Evolutionary conservation across 164 flowering plant genomes (phyloP), one percentile per base, ranked within the genome.

Genomic region (Stephania japonica): DNA sequence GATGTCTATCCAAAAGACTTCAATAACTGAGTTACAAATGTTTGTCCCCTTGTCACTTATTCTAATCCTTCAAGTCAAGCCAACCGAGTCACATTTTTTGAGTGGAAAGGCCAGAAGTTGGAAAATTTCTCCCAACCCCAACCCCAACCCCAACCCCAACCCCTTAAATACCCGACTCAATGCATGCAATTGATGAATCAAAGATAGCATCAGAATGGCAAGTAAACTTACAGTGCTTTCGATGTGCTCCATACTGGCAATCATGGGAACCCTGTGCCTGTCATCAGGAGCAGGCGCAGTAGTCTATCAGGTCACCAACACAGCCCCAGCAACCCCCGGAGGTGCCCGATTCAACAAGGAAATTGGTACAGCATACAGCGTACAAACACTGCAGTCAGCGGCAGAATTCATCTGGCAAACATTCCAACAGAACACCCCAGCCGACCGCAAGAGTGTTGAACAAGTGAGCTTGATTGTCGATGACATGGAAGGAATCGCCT

Each of bases 351-450:
- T 85, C 78, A 65, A 32, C 1, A 75, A 70, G 21, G 83, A 87
- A 1, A 86, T 89, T 24, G 91, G 92, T 0, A 0, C 41, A 6
- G 64, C 53, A 5, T 81, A 80, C 78, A 82, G 80, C 75, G 65
- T 21, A 19, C 81, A 85, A 71, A 84, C 82, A 0, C 72, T 88
- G n/a, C 19, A 41, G 0, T 18, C 78, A 0, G 85, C 92, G 47
- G 78, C 91, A 0, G 69, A 71, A 1, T 89, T 89, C 85, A 89
- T 87, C 42, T 90, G 92, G 94, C 72, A 67, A 23, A 63, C 73
- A 32, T 89, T 91, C 81, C 78, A 79, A 63, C 89, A 91, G 49
- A 67, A 23, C 73, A 70, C 66, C 7, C 63, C 63, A 0, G 77
- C 84, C 0, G 85, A 83, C 72, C 62, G 92, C 6, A 90, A 85